Evolutionary conservation across 75 land plant species (phyloP).

Genomic region (Sequoia sempervirens): DNA sequence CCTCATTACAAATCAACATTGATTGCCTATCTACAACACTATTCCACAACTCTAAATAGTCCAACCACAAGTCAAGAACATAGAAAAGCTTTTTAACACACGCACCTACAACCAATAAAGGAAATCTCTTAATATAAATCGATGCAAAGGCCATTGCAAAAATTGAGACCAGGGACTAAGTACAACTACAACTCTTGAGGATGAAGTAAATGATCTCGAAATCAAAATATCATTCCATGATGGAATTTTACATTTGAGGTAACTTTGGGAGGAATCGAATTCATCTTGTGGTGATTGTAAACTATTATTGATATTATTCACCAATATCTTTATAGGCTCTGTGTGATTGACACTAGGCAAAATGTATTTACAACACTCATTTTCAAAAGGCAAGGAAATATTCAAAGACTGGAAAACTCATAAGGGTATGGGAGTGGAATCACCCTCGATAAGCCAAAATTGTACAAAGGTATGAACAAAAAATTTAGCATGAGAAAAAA

Average conservation of each 20-base stretch:
- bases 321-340: conserved; percentile 51
- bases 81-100: conserved; percentile 54
- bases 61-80: conserved; percentile 67
- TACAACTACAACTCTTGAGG: conserved; percentile 13
- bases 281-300: conserved; percentile 3
- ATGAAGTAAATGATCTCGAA: conserved; percentile 14
- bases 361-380: background rate
- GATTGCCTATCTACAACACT: conserved; percentile 13
- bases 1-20: conserved; percentile 5
- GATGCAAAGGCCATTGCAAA: conserved; percentile 73
- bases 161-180: conserved; percentile 40
- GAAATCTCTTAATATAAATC: conserved; percentile 74
- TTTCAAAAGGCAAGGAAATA: conserved; percentile 18
- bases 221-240: conserved; percentile 22
- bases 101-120: conserved; percentile 62
- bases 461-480: conserved; percentile 50
- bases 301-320: conserved; percentile 54
- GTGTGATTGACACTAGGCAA: background rate
- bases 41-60: conserved; percentile 71
- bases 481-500: conserved; percentile 47
- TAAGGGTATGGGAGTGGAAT: conserved; percentile 64
- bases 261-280: conserved; percentile 11
- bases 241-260: conserved; percentile 11
- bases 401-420: conserved; percentile 38
- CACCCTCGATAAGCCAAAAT: conserved; percentile 86